A percentile compares a stretch with the other conserved stretches of the same genome.
Conservation (phyloP, 2,329 filamentous ascomycete species). For the Tolypocladium tropicale region DNA sequence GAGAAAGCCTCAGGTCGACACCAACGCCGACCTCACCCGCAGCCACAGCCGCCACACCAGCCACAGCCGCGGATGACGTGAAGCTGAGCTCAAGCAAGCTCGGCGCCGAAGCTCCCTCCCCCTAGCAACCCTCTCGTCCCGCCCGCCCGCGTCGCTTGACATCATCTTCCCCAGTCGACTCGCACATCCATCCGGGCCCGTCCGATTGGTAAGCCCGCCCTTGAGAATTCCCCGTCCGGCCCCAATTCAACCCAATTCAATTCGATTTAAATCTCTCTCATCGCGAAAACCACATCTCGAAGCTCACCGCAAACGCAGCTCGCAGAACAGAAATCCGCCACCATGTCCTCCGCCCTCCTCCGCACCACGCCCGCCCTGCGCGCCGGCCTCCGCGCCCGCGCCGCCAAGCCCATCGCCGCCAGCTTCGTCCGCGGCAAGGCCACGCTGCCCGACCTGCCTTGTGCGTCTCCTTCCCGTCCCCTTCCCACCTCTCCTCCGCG, state of each 20-base stretch:
- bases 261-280: not conserved
- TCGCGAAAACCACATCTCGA: not conserved
- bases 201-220: slow-evolving; percentile 1
- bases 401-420: slow-evolving; percentile 51
- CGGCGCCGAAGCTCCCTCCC: slow-evolving; percentile 4
- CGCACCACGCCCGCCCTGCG: slow-evolving; percentile 58
- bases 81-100: slow-evolving; percentile 5
- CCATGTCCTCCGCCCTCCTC: slow-evolving; percentile 69
- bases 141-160: slow-evolving; percentile 1
- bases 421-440: slow-evolving; percentile 80
- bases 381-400: slow-evolving; percentile 58
- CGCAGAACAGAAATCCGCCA: slow-evolving; percentile 13
- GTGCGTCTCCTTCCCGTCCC: slow-evolving; percentile 23
- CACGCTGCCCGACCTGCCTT: slow-evolving; percentile 78
- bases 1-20: too few species aligned
- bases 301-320: not conserved
- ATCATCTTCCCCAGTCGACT: slow-evolving; percentile 6
- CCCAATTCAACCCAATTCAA: not conserved
- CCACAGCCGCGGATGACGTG: slow-evolving; percentile 3
- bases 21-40: too few species aligned
- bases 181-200: not conserved
- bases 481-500: too few species aligned
- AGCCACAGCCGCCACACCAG: not conserved
- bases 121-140: too few species aligned
- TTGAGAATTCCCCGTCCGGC: not conserved